Evolutionary conservation across 331 rosid species (phyloP).

Genomic region (Arachis monticola): DNA sequence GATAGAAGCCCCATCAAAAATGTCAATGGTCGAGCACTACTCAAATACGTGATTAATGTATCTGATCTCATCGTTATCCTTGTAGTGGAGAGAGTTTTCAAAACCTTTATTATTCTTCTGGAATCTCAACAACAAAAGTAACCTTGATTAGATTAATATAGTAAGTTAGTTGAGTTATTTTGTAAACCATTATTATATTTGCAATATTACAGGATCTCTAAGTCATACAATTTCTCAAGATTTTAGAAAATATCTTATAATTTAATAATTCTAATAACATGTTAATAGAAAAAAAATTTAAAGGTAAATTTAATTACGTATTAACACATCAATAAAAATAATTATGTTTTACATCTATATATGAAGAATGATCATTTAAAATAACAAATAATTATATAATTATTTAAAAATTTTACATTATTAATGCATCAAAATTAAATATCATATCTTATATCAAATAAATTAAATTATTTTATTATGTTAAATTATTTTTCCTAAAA

Average conservation of each 20-base stretch:
- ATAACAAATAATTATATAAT: too few relatives aligned
- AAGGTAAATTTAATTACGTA: too few relatives aligned
- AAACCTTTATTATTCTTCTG: background rate
- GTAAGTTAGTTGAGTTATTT: background rate
- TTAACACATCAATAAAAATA: too few relatives aligned
- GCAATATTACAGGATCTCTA: background rate
- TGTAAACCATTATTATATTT: background rate
- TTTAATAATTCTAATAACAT: background rate
- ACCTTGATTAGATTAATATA: background rate
- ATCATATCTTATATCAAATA: too few relatives aligned
- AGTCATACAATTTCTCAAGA: background rate
- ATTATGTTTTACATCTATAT: too few relatives aligned
- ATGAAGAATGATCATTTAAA: too few relatives aligned
- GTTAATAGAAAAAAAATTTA: too few relatives aligned
- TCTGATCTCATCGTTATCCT: slow-evolving; percentile 3
- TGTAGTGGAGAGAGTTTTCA: background rate
- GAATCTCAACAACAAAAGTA: background rate
- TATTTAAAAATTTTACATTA: too few relatives aligned
- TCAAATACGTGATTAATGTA: background rate
- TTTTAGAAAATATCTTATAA: background rate
- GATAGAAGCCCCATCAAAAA: background rate
- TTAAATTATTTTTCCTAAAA: too few relatives aligned
- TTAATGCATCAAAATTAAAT: too few relatives aligned
- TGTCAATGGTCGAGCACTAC: slow-evolving; percentile 2
- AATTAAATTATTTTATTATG: too few relatives aligned